These are phyloP conservation scores for Mesembryanthemum crystallinum DNA, from an alignment of 148 eudicot genomes.

Conservation along the genomic window DNA sequence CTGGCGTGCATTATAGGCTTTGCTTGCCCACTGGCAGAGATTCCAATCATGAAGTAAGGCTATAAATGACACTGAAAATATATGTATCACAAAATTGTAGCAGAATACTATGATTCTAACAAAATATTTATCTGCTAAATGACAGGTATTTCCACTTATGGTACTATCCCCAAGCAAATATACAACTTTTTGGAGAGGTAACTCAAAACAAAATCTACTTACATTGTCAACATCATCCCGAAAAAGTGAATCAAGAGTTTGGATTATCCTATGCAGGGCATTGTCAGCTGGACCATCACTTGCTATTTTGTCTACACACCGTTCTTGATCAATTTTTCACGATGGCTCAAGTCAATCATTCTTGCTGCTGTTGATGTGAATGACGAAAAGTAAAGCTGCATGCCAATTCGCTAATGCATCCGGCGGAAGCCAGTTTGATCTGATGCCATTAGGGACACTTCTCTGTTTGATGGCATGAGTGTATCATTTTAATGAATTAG, in stretches of 20 bases:
- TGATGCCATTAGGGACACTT: neutral
- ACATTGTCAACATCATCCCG: neutral
- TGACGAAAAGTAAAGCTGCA: slow-evolving; percentile 1
- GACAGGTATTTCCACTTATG: slow-evolving; percentile 62
- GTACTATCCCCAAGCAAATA: slow-evolving; percentile 83
- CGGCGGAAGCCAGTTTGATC: neutral
- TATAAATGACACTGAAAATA: neutral
- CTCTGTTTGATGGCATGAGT: neutral
- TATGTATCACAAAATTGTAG: neutral
- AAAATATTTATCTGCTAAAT: neutral
- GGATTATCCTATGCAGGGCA: slow-evolving; percentile 47
- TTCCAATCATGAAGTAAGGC: slow-evolving; percentile 71
- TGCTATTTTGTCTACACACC: slow-evolving; percentile 80
- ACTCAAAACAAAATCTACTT: neutral
- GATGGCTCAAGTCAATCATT: slow-evolving; percentile 56
- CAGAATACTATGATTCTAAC: slow-evolving; percentile 2
- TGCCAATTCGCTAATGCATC: neutral
- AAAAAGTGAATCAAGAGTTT: neutral
- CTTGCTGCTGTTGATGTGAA: slow-evolving; percentile 10
- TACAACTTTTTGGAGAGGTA: slow-evolving; percentile 74
- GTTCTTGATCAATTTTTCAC: slow-evolving; percentile 63
- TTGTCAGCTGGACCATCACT: slow-evolving; percentile 72
- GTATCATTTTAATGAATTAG: neutral
- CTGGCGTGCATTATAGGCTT: slow-evolving; percentile 68
- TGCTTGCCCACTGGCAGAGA: slow-evolving; percentile 77